These are phyloP conservation scores for Flaveria sonorensis DNA, from an alignment of 129 eudicot species.

Conservation along the genomic window DNA sequence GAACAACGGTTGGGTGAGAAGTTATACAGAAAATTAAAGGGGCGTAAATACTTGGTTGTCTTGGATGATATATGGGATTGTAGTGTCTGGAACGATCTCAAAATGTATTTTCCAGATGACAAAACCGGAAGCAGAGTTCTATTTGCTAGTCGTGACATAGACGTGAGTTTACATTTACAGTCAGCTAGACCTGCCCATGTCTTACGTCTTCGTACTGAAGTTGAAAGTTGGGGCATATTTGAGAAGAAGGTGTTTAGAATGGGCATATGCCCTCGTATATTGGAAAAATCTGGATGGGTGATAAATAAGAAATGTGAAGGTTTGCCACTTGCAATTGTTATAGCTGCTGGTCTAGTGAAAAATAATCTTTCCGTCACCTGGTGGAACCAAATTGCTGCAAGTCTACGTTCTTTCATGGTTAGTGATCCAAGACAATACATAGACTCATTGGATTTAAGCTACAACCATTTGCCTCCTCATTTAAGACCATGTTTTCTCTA, in stretches of 20 bases:
- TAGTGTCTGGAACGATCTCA: slow-evolving; percentile 35
- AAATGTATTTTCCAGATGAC: slow-evolving; percentile 30
- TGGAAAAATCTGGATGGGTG: slow-evolving; percentile 12
- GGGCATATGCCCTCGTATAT: slow-evolving; percentile 16
- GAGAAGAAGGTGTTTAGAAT: slow-evolving; percentile 9
- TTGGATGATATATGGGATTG: slow-evolving; percentile 39
- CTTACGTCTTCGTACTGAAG: slow-evolving; percentile 13
- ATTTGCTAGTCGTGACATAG: slow-evolving; percentile 26
- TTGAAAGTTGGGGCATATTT: slow-evolving; percentile 29
- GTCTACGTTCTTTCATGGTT: slow-evolving; percentile 25
- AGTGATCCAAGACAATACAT: slow-evolving; percentile 31
- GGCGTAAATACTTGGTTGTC: slow-evolving; percentile 29
- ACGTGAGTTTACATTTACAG: slow-evolving; percentile 8
- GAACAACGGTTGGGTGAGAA: slow-evolving; percentile 21
- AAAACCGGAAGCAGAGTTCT: slow-evolving; percentile 34
- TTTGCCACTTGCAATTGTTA: slow-evolving; percentile 31
- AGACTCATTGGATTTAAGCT: slow-evolving; percentile 29
- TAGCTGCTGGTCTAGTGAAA: slow-evolving; percentile 36
- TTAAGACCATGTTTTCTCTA: slow-evolving; percentile 25
- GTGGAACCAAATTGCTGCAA: slow-evolving; percentile 29
- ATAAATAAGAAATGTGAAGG: slow-evolving; percentile 34
- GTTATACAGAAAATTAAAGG: slow-evolving; percentile 16
- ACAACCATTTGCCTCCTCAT: slow-evolving; percentile 33
- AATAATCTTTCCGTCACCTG: neutral
- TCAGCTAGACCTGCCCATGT: slow-evolving; percentile 5